Conservation (phyloP, 2,329 filamentous ascomycete species). For the Sporothrix euskadiensis region DNA sequence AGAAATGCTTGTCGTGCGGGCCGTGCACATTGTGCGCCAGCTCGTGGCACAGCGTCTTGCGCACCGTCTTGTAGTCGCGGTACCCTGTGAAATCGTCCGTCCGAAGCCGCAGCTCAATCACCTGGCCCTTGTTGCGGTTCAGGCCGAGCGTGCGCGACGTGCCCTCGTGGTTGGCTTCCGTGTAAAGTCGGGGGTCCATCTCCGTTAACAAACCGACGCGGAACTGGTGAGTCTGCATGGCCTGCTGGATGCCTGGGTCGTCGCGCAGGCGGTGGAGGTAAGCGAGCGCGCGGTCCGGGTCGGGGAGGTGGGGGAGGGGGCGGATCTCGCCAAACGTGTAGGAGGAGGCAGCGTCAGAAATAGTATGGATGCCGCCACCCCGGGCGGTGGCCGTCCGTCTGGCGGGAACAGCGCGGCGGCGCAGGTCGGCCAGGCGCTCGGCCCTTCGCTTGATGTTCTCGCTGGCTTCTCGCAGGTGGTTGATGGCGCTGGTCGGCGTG, state of each 20-base stretch:
- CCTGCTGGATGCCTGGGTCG: conserved; percentile 80
- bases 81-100: conserved; percentile 95
- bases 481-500: conserved; percentile 35
- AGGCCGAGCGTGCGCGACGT: conserved; percentile 77
- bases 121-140: conserved; percentile 84
- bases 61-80: conserved; percentile 85
- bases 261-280: conserved; percentile 75
- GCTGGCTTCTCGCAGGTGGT: conserved; percentile 34
- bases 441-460: conserved; percentile 29
- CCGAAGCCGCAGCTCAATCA: conserved; percentile 85
- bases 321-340: conserved; percentile 82
- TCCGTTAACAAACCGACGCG: conserved; percentile 84
- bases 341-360: conserved; percentile 50
- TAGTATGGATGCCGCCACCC: conserved; percentile 41
- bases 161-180: conserved; percentile 67
- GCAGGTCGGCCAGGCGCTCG: conserved; percentile 26
- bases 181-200: conserved; percentile 88
- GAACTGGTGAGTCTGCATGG: conserved; percentile 84
- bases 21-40: conserved; percentile 87
- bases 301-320: conserved; percentile 74
- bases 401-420: conserved; percentile 8
- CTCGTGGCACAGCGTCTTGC: conserved; percentile 92
- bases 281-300: conserved; percentile 66
- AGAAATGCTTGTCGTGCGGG: conserved; percentile 83
- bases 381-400: background rate